Evolutionary conservation across 2,329 filamentous ascomycete species (phyloP), one percentile per base, ranked within the genome.

Genomic region (Sporothrix brasiliensis): DNA sequence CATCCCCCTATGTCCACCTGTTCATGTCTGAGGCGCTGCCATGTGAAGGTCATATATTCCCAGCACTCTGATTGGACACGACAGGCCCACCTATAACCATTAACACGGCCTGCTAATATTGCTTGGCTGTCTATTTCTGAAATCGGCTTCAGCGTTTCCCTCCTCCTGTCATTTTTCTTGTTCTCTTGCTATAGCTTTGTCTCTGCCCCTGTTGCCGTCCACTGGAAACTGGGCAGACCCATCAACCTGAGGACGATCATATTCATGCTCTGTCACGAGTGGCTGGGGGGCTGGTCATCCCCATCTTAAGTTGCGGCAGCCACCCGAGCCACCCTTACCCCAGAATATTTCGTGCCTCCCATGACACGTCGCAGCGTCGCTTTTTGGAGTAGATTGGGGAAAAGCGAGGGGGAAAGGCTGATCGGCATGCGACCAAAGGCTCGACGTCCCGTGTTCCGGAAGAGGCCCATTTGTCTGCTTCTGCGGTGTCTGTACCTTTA

Each of bases 11-110:
- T 44, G 60, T 70, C 66, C 58, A 70, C 52, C 69, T 70, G 71
- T 70, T 67, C 71, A 61, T 70, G 71, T 72, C 69, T 58, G 47
- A 69, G 50, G 66, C 30, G 41, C 58, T 39, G 61, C 56, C 27
- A 53, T 56, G 41, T 21, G n/a, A 19, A 27, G 56, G 27, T 58
- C 61, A 66, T 60, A 27, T 44, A 39, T 58, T 50, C 56, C 41
- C 19, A 21, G 19, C 13, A 30, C 14, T 53, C 14, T 61, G 44
- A 61, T 61, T 69, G 54, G 67, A 27, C 9, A 50, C 10, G 13
- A 2, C 3, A 6, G 27, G 6, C 47, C 47, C 41, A 34, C 54
- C n/a, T 30, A 52, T 61, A 21, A 3, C 41, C 24, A 44, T 61
- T 61, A 61, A 61, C 54, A 50, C 41, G 11, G 54, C 19, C 41